phyloP scores from a whole-genome alignment of 2,329 filamentous ascomycete genomes.

The Microsporum audouinii region DNA sequence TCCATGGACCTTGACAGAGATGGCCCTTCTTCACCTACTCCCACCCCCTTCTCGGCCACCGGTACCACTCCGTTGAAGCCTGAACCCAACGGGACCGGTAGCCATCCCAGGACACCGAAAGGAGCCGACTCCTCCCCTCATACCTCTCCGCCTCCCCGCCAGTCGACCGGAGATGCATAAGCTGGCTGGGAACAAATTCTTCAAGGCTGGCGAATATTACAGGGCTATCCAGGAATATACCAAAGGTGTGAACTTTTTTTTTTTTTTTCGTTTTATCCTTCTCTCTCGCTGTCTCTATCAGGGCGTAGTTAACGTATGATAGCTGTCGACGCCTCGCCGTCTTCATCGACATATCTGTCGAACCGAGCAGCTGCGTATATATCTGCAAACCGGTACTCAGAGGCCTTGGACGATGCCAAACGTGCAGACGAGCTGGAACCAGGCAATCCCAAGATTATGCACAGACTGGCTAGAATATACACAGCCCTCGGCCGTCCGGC shows the following conservation, averaged over 20 bases:
- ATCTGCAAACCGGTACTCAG: slow-evolving; percentile 64
- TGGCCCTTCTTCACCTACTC: slow-evolving; percentile 39
- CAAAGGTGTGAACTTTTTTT: slow-evolving; percentile 54
- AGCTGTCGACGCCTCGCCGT: slow-evolving; percentile 82
- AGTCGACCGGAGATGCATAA: slow-evolving; percentile 85
- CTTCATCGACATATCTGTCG: slow-evolving; percentile 79
- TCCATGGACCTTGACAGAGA: slow-evolving; percentile 72
- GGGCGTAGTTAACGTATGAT: slow-evolving; percentile 9
- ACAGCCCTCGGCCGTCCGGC: slow-evolving; percentile 75
- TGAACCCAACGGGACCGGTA: slow-evolving; percentile 24
- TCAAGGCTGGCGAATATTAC: slow-evolving; percentile 84
- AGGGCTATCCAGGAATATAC: slow-evolving; percentile 87
- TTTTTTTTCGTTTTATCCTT: slow-evolving; percentile 3
- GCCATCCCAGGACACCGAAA: slow-evolving; percentile 21
- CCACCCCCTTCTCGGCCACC: slow-evolving; percentile 26
- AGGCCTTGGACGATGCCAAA: slow-evolving; percentile 78
- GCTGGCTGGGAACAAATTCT: slow-evolving; percentile 85
- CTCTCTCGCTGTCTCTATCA: slow-evolving; percentile 10
- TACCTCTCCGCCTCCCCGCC: slow-evolving; percentile 26
- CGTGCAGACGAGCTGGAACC: slow-evolving; percentile 73
- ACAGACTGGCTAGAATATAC: slow-evolving; percentile 80
- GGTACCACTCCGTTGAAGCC: slow-evolving; percentile 9
- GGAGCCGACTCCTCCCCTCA: slow-evolving; percentile 39
- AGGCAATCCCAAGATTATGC: slow-evolving; percentile 73
- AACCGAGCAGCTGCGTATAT: slow-evolving; percentile 94